phyloP scores from a whole-genome alignment of 1,284 basidiomycete genomes.

The Malassezia slooffiae region DNA sequence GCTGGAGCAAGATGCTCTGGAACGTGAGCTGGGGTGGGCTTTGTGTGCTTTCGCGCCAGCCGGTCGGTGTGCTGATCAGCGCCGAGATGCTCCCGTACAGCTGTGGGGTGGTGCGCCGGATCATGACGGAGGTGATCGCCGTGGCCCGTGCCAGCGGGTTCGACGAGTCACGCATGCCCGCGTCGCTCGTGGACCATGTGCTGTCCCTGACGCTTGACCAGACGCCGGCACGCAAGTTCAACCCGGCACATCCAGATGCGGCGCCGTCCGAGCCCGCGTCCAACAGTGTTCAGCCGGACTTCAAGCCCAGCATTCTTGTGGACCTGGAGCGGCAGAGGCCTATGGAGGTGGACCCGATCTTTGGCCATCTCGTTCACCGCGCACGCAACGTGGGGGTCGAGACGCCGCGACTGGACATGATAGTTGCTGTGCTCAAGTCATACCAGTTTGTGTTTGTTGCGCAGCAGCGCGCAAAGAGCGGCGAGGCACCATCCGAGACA shows the following conservation, averaged over 20 bases:
- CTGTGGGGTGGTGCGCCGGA: constrained; percentile 43
- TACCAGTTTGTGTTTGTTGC: constrained; percentile 20
- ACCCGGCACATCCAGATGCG: constrained; percentile 1
- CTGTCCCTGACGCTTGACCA: constrained; percentile 23
- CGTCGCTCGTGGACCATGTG: constrained; percentile 21
- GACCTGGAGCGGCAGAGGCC: constrained; percentile 34
- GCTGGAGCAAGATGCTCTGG: constrained; percentile 51
- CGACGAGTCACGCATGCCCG: constrained; percentile 23
- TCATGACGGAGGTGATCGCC: constrained; percentile 48
- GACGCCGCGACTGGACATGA: constrained; percentile 34
- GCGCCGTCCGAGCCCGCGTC: background rate
- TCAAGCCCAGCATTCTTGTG: constrained; percentile 38
- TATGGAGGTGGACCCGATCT: constrained; percentile 37
- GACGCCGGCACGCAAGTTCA: constrained; percentile 1
- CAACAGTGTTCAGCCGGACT: constrained; percentile 10
- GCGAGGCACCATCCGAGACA: background rate
- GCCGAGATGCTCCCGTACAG: constrained; percentile 44
- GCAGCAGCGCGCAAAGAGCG: background rate
- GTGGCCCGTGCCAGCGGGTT: constrained; percentile 46
- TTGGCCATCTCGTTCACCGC: constrained; percentile 22
- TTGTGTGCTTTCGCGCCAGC: constrained; percentile 48
- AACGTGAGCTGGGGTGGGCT: constrained; percentile 39
- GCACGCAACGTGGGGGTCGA: constrained; percentile 22
- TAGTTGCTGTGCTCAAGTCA: constrained; percentile 28
- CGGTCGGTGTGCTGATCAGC: constrained; percentile 47